Conservation (phyloP, 129 eudicot species). For the Saussurea involucrata region DNA sequence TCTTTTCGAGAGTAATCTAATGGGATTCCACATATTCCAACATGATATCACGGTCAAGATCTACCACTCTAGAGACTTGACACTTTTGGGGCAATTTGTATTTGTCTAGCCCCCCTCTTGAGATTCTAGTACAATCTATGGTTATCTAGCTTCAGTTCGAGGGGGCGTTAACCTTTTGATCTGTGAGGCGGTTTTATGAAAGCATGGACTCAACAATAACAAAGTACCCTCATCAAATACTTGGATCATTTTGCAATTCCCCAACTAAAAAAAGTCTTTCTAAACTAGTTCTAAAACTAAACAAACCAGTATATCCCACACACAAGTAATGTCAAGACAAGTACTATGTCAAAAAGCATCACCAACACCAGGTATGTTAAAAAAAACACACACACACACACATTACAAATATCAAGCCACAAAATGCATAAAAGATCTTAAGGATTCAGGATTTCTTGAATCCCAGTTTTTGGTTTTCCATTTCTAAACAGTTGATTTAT, state of each 20-base stretch:
- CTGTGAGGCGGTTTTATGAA: too few relatives aligned
- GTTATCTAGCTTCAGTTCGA: background rate
- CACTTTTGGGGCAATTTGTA: background rate
- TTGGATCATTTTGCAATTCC: background rate
- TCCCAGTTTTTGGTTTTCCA: background rate
- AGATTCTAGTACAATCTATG: background rate
- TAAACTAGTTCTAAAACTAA: background rate
- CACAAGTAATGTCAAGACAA: background rate
- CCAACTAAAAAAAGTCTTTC: background rate
- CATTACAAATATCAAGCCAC: background rate
- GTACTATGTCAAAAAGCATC: background rate
- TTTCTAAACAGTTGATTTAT: background rate
- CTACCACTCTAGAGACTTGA: background rate
- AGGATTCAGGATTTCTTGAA: background rate
- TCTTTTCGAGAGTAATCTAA: background rate
- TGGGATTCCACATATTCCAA: background rate
- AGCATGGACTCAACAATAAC: too few relatives aligned
- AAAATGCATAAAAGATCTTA: background rate
- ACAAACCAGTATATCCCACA: background rate
- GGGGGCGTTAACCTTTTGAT: background rate
- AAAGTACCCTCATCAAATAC: too few relatives aligned
- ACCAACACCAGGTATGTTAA: background rate
- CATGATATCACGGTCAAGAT: background rate
- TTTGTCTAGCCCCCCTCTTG: background rate
- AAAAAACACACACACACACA: background rate